Percentiles rank a stretch among this genome's conserved stretches.
Conservation (phyloP, 805 yeast species). For the Ogataea neopini region DNA sequence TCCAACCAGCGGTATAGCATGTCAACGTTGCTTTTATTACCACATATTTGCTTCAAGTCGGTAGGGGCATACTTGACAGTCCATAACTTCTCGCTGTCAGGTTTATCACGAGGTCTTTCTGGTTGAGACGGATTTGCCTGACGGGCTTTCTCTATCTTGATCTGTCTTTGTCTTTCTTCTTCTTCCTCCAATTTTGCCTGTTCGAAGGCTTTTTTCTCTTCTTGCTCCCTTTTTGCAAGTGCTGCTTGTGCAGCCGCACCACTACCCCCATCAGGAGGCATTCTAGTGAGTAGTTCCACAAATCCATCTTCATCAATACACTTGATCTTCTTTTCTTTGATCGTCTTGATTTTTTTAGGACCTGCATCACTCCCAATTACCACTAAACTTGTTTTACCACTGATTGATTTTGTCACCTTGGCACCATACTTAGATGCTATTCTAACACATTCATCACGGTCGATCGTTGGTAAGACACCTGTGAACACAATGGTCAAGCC, state of each 20-base stretch:
- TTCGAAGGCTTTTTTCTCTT: conserved; percentile 55
- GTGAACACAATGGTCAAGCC: conserved; percentile 94
- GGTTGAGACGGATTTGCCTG: conserved; percentile 12
- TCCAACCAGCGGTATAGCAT: conserved; percentile 72
- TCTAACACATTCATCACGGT: conserved; percentile 72
- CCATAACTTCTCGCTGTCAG: conserved; percentile 76
- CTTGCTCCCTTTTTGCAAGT: conserved; percentile 64
- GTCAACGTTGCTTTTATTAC: conserved; percentile 76
- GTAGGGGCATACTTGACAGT: conserved; percentile 92
- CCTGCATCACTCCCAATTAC: conserved; percentile 97
- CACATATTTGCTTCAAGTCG: conserved; percentile 75
- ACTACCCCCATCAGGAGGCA: conserved; percentile 93
- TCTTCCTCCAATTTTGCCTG: conserved; percentile 51
- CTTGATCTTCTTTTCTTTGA: conserved; percentile 69
- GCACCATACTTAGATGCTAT: conserved; percentile 89
- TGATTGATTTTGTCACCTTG: conserved; percentile 80
- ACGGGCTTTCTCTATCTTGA: conserved; percentile 29
- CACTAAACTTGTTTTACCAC: conserved; percentile 82
- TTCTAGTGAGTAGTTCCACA: conserved; percentile 62
- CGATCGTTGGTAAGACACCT: conserved; percentile 78
- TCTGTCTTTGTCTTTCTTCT: conserved; percentile 33
- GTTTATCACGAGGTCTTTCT: conserved; percentile 37
- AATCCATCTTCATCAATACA: conserved; percentile 89
- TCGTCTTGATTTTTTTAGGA: conserved; percentile 85
- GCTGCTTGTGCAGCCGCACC: conserved; percentile 80